Percentiles rank a stretch among this genome's conserved stretches.
Evolutionary conservation across 2,329 filamentous ascomycete genomes (phyloP).

Genomic region (Ophiostoma ulmi): DNA sequence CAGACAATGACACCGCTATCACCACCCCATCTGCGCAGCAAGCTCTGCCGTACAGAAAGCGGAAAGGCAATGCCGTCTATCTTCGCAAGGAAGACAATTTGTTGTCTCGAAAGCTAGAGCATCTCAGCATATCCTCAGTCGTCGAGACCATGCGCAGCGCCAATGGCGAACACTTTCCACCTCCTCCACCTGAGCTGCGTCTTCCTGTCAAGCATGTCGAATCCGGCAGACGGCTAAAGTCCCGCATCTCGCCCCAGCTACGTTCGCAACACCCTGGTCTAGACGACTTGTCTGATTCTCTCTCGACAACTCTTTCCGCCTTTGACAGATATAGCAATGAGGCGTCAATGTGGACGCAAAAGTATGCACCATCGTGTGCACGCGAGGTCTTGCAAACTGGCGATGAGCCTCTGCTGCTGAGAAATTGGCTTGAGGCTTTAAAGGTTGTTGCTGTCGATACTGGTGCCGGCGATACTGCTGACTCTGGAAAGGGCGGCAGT

Average conservation of each 20-base stretch:
- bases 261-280: conserved; percentile 31
- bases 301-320: conserved; percentile 62
- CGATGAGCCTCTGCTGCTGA: conserved; percentile 63
- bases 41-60: conserved; percentile 38
- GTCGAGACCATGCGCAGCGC: conserved; percentile 34
- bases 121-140: conserved; percentile 39
- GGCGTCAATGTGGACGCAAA: conserved; percentile 67
- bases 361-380: conserved; percentile 70
- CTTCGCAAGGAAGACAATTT: conserved; percentile 43
- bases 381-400: conserved; percentile 70
- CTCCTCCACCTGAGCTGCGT: conserved; percentile 47
- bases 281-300: conserved; percentile 48
- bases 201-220: conserved; percentile 54
- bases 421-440: conserved; percentile 74
- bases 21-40: background rate
- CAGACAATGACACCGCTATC: background rate
- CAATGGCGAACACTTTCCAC: conserved; percentile 40
- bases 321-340: conserved; percentile 80
- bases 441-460: conserved; percentile 72
- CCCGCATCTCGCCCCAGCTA: conserved; percentile 45
- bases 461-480: conserved; percentile 40
- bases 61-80: conserved; percentile 45
- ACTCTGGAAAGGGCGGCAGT: conserved; percentile 30
- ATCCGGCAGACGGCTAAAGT: conserved; percentile 51
- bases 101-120: conserved; percentile 34